Conservation (phyloP, 345 rosid species). For the Toxicodendron radicans region DNA sequence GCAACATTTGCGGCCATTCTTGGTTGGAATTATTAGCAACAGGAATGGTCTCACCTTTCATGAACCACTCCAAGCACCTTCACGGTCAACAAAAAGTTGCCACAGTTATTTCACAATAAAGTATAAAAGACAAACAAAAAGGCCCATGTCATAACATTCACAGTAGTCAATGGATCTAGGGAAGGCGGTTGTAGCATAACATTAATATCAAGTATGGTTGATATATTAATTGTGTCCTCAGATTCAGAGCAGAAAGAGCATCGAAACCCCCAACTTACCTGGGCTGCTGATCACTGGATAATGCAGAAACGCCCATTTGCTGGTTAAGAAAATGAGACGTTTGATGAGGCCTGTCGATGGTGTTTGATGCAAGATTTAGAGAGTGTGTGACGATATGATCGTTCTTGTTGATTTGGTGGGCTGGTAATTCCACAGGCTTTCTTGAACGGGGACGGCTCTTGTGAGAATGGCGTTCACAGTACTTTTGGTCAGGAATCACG, state of each 20-base stretch:
- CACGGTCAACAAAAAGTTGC: slow-evolving; percentile 30
- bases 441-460: slow-evolving; percentile 87
- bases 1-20: slow-evolving; percentile 39
- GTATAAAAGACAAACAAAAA: slow-evolving; percentile 9
- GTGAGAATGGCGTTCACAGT: slow-evolving; percentile 74
- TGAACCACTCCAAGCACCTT: slow-evolving; percentile 80
- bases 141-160: background rate
- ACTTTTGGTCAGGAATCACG: slow-evolving; percentile 67
- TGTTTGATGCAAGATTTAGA: slow-evolving; percentile 13
- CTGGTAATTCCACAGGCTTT: slow-evolving; percentile 77
- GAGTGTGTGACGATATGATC: slow-evolving; percentile 19
- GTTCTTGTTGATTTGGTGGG: slow-evolving; percentile 25
- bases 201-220: background rate
- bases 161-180: background rate
- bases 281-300: slow-evolving; percentile 47
- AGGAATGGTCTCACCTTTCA: slow-evolving; percentile 49
- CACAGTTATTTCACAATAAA: slow-evolving; percentile 5
- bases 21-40: slow-evolving; percentile 36
- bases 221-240: background rate
- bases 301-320: slow-evolving; percentile 28
- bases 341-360: slow-evolving; percentile 26
- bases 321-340: slow-evolving; percentile 35
- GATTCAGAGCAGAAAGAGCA: background rate
- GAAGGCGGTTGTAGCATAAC: background rate
- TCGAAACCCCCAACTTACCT: slow-evolving; percentile 39